phyloP scores from a whole-genome alignment of 2,329 filamentous ascomycete species.

The Exophiala lecanii-corni region DNA sequence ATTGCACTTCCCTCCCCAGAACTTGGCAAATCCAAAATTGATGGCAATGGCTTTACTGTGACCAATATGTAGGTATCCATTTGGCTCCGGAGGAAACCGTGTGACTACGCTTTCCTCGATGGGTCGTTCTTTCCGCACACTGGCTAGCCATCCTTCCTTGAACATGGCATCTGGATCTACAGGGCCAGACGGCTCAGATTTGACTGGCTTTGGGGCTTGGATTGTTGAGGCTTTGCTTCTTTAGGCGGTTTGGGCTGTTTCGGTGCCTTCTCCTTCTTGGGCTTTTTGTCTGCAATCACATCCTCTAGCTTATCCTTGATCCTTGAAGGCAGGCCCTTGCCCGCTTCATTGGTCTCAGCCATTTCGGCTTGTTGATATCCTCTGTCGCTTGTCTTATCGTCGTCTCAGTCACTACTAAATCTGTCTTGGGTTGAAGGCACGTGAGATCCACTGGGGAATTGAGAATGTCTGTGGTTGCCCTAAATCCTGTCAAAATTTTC shows the following conservation, averaged over 20 bases:
- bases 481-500: too few relatives aligned
- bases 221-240: conserved; percentile 28
- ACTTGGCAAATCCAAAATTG: conserved; percentile 90
- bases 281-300: conserved; percentile 28
- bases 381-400: too few relatives aligned
- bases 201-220: conserved; percentile 29
- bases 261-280: conserved; percentile 41
- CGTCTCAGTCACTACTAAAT: too few relatives aligned
- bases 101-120: conserved; percentile 53
- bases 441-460: conserved; percentile 3
- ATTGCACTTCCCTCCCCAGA: conserved; percentile 72
- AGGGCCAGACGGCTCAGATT: conserved; percentile 28
- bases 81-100: conserved; percentile 80
- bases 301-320: conserved; percentile 36
- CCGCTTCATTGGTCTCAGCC: conserved; percentile 20
- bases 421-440: conserved; percentile 1
- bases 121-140: conserved; percentile 66
- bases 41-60: conserved; percentile 94
- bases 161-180: conserved; percentile 63
- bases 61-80: conserved; percentile 88
- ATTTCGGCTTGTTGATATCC: conserved; percentile 17
- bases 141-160: conserved; percentile 69
- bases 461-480: too few relatives aligned
- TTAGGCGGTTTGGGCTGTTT: conserved; percentile 33
- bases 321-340: conserved; percentile 20